These are phyloP conservation scores for Macrotyloma uniflorum DNA, from an alignment of 306 rosid genomes.

Conservation along the genomic window DNA sequence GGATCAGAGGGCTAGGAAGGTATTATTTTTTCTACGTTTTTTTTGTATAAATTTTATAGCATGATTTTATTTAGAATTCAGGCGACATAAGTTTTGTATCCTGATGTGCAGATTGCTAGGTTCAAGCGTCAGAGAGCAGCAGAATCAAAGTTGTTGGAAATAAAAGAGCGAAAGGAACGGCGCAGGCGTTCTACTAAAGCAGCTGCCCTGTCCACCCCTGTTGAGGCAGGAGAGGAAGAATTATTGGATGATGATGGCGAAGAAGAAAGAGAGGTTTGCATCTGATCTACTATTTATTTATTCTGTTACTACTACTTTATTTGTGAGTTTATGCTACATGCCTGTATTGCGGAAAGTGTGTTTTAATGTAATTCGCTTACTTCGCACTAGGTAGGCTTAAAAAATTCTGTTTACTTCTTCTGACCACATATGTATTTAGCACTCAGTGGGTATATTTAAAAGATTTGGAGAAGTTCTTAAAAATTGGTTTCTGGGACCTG, in stretches of 20 bases:
- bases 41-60: neutral
- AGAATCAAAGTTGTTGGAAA: conserved; percentile 85
- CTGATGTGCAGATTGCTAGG: conserved; percentile 74
- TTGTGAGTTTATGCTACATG: conserved; percentile 1
- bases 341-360: neutral
- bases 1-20: conserved; percentile 94
- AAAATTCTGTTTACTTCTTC: conserved; percentile 16
- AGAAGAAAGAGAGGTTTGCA: conserved; percentile 92
- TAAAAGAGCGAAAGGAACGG: conserved; percentile 93
- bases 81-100: neutral
- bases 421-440: neutral
- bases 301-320: conserved; percentile 30
- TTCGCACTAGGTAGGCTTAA: conserved; percentile 8
- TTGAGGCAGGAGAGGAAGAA: conserved; percentile 96
- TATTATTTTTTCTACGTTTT: conserved; percentile 12
- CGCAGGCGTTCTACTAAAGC: conserved; percentile 91
- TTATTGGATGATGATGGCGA: conserved; percentile 87
- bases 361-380: conserved; percentile 12
- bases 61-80: neutral
- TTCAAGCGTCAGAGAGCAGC: conserved; percentile 86
- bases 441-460: neutral
- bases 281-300: conserved; percentile 26
- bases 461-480: neutral
- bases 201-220: conserved; percentile 88
- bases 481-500: neutral